A percentile compares a stretch with the other conserved stretches of the same genome.
These are phyloP conservation scores for Catharanthus roseus DNA, from an alignment of 257 asterid genomes.

Conservation along the genomic window DNA sequence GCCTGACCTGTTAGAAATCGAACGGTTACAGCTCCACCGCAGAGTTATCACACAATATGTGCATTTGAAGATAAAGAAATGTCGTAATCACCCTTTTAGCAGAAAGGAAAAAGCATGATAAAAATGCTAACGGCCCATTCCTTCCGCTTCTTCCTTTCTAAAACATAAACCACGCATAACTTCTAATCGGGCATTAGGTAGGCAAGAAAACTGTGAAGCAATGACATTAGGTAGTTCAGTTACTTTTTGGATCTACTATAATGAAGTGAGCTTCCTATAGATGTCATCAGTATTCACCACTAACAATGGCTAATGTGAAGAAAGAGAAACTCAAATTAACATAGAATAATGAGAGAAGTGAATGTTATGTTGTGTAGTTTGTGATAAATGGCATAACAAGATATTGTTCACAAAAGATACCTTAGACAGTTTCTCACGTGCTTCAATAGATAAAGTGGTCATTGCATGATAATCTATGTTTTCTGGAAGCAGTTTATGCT, in stretches of 20 bases:
- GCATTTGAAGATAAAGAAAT: neutral
- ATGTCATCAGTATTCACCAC: conserved; percentile 1
- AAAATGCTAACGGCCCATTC: neutral
- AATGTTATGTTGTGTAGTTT: neutral
- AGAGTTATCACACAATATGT: neutral
- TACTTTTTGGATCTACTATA: neutral
- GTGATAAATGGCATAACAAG: neutral
- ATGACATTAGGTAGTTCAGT: neutral
- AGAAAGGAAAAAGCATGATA: neutral
- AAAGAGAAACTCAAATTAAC: neutral
- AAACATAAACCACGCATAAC: neutral
- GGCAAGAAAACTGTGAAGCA: neutral
- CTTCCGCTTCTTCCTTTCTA: neutral
- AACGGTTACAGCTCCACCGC: neutral
- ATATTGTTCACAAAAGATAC: conserved; percentile 28
- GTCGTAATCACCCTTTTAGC: neutral
- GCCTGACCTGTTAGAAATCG: conserved; percentile 59
- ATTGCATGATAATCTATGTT: conserved; percentile 75
- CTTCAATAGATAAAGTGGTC: conserved; percentile 77
- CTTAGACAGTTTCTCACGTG: conserved; percentile 95
- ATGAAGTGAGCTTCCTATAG: neutral
- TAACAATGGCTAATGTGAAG: neutral
- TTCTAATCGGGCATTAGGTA: neutral
- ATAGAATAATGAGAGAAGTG: neutral
- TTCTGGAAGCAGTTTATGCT: conserved; percentile 71